phyloP scores from a whole-genome alignment of 2,329 filamentous ascomycete species.

The Leptodontidium sp. region DNA sequence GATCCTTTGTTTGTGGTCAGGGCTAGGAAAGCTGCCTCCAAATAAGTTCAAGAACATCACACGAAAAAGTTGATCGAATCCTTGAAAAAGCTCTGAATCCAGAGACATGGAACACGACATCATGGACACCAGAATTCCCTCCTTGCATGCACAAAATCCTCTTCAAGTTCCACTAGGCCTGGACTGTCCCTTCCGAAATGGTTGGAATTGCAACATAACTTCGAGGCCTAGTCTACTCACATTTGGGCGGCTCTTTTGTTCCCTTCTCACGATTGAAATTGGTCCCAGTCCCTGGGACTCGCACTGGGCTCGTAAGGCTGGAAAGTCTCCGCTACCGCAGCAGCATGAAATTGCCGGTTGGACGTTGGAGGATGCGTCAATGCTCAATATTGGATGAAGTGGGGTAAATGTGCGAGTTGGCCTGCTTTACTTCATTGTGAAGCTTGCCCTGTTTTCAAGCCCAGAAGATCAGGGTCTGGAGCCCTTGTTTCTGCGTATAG shows the following conservation, averaged over 20 bases:
- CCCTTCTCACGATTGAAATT: neutral
- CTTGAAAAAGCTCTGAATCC: neutral
- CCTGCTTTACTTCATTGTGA: neutral
- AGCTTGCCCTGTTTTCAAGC: neutral
- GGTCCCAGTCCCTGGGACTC: neutral
- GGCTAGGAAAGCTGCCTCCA: constrained; percentile 35
- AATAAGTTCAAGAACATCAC: neutral
- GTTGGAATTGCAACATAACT: neutral
- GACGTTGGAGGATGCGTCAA: constrained; percentile 4
- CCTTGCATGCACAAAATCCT: neutral
- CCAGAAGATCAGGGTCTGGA: neutral
- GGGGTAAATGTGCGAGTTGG: constrained; percentile 14
- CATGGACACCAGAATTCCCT: neutral
- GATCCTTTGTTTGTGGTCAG: constrained; percentile 57
- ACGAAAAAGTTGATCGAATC: neutral
- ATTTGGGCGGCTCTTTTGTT: neutral
- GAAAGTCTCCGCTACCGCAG: neutral
- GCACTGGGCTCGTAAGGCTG: neutral
- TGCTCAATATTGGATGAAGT: constrained; percentile 15
- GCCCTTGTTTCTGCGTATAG: neutral
- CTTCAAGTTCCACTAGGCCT: neutral
- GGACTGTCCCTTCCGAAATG: neutral
- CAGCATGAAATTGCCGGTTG: neutral
- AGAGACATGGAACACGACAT: neutral
- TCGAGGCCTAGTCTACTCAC: neutral